Conservation (phyloP, 495 filamentous ascomycete species). For the Aspergillus cavernicola region DNA sequence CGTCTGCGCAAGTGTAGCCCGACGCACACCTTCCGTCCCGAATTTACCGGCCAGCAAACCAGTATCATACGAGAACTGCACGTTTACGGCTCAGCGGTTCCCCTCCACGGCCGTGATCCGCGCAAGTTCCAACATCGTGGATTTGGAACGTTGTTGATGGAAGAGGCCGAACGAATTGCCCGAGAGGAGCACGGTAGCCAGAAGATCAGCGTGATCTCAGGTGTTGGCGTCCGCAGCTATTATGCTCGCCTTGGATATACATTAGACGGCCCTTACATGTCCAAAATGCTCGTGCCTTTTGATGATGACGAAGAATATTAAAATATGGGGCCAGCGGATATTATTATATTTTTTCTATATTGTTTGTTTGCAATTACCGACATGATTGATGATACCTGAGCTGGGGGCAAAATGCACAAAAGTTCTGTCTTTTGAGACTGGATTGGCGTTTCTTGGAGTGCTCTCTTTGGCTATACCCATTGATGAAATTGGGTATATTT, state of each 20-base stretch:
- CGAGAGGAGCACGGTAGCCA: slow-evolving; percentile 85
- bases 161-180: slow-evolving; percentile 94
- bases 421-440: not conserved
- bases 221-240: slow-evolving; percentile 90
- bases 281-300: slow-evolving; percentile 56
- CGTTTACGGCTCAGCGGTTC: slow-evolving; percentile 94
- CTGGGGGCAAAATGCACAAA: slow-evolving; percentile 4
- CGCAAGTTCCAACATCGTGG: slow-evolving; percentile 98
- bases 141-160: slow-evolving; percentile 94
- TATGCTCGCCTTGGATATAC: slow-evolving; percentile 89
- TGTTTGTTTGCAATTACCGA: not conserved
- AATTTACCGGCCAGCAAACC: slow-evolving; percentile 80
- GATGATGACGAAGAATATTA: slow-evolving; percentile 36
- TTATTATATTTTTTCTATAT: not conserved
- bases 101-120: slow-evolving; percentile 87
- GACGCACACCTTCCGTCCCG: slow-evolving; percentile 85
- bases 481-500: too few relatives aligned
- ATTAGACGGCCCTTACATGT: slow-evolving; percentile 90
- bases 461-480: not conserved
- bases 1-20: slow-evolving; percentile 85
- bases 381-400: slow-evolving; percentile 14
- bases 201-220: slow-evolving; percentile 95
- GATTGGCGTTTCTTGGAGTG: slow-evolving; percentile 3
- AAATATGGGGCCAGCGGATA: not conserved
- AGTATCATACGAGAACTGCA: slow-evolving; percentile 92